Evolutionary conservation across 805 yeast genomes (phyloP).

Genomic region (Lachancea quebecensis): DNA sequence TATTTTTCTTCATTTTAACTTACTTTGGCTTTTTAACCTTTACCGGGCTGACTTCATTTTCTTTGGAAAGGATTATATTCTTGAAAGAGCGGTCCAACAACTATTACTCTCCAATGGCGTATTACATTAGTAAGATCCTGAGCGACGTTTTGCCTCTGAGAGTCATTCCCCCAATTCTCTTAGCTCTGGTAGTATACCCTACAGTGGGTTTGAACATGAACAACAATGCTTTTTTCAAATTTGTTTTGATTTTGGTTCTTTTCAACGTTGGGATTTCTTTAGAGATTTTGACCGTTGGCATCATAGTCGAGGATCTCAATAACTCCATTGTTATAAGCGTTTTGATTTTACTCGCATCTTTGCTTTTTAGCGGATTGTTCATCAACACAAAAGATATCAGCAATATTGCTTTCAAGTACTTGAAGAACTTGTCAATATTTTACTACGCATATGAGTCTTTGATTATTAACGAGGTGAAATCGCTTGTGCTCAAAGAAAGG

Average conservation of each 20-base stretch:
- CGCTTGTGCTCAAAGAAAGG: conserved; percentile 73
- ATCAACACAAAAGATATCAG: conserved; percentile 70
- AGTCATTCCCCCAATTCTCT: conserved; percentile 82
- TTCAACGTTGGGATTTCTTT: conserved; percentile 84
- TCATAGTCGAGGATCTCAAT: conserved; percentile 79
- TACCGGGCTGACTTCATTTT: conserved; percentile 85
- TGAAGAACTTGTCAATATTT: conserved; percentile 82
- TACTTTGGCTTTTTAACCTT: conserved; percentile 91
- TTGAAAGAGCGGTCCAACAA: conserved; percentile 92
- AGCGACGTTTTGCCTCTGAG: conserved; percentile 92
- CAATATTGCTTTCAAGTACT: conserved; percentile 51
- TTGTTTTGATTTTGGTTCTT: conserved; percentile 61
- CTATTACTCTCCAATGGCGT: conserved; percentile 82
- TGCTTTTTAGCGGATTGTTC: conserved; percentile 89
- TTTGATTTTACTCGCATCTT: conserved; percentile 71
- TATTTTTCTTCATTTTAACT: conserved; percentile 85
- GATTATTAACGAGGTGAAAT: conserved; percentile 86
- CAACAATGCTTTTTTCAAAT: conserved; percentile 63
- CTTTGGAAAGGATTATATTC: conserved; percentile 81
- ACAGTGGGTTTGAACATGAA: conserved; percentile 80
- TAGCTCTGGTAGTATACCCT: conserved; percentile 80
- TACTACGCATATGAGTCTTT: conserved; percentile 95
- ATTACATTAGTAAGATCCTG: conserved; percentile 74
- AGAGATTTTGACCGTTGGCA: conserved; percentile 82
- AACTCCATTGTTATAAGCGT: conserved; percentile 89